These are phyloP conservation scores for Microdochium trichocladiopsis DNA, from an alignment of 2,329 filamentous ascomycete genomes.

Conservation along the genomic window DNA sequence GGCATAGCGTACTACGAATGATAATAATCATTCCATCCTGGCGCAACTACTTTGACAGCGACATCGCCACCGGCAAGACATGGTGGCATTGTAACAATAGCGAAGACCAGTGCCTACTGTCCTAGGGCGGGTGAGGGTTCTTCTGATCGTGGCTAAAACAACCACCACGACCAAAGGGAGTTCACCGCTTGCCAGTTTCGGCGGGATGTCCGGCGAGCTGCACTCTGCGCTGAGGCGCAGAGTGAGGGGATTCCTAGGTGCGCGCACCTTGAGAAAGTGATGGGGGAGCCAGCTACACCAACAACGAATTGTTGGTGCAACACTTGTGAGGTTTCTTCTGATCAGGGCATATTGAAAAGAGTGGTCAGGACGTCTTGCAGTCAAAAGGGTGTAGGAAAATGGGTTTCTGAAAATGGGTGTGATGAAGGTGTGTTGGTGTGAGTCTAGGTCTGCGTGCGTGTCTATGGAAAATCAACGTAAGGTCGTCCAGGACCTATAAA, in stretches of 20 bases:
- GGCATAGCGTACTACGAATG: no score
- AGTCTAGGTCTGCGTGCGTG: neutral
- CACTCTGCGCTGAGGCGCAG: no score
- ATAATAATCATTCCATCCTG: no score
- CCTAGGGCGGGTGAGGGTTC: neutral
- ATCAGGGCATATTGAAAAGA: neutral
- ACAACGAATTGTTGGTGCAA: neutral
- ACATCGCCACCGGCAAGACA: no score
- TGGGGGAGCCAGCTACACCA: neutral
- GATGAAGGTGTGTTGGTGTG: no score
- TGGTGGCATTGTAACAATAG: no score
- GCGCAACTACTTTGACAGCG: no score
- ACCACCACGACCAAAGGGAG: neutral
- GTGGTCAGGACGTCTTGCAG: neutral
- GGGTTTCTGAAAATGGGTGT: neutral
- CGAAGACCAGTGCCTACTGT: no score
- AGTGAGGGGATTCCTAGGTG: neutral
- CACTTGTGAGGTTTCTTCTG: neutral
- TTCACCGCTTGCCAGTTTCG: neutral
- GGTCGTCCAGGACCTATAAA: neutral
- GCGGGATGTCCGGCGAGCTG: neutral
- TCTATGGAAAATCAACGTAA: neutral
- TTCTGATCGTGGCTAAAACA: no score
- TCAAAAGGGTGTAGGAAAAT: neutral
- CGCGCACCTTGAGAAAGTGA: neutral